Percentiles rank a stretch among this genome's conserved stretches.
phyloP scores from a whole-genome alignment of 345 rosid genomes.

The Sapria himalayana region DNA sequence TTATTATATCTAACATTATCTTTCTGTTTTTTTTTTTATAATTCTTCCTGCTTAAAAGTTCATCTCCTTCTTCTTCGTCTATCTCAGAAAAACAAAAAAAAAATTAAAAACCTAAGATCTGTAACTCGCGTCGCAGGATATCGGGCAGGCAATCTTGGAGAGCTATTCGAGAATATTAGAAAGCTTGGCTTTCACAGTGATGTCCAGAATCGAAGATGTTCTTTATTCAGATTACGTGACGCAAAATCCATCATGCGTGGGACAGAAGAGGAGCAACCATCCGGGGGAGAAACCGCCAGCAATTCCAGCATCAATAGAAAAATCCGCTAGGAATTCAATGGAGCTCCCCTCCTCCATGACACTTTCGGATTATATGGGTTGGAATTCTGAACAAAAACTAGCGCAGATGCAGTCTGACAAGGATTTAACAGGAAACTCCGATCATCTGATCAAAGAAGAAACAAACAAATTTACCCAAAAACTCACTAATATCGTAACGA shows the following conservation, averaged over 20 bases:
- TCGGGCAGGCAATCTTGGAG: slow-evolving; percentile 71
- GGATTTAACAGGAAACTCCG: slow-evolving; percentile 10
- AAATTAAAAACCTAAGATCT: neutral
- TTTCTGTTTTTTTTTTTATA: neutral
- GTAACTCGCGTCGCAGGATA: slow-evolving; percentile 36
- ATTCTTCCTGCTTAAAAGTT: neutral
- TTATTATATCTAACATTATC: too few relatives aligned
- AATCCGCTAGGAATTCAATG: slow-evolving; percentile 10
- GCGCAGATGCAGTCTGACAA: slow-evolving; percentile 18
- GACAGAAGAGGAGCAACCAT: slow-evolving; percentile 14
- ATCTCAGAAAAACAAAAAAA: neutral
- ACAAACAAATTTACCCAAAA: slow-evolving; percentile 20
- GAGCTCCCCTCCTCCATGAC: slow-evolving; percentile 22
- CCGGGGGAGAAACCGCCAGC: slow-evolving; percentile 1
- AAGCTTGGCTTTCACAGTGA: slow-evolving; percentile 76
- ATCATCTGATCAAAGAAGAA: slow-evolving; percentile 16
- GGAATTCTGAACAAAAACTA: slow-evolving; percentile 29
- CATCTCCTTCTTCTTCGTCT: neutral
- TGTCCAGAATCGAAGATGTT: slow-evolving; percentile 86
- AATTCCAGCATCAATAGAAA: slow-evolving; percentile 4
- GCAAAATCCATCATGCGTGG: slow-evolving; percentile 29
- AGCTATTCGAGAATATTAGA: slow-evolving; percentile 84
- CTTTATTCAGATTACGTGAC: slow-evolving; percentile 35
- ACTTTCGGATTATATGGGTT: slow-evolving; percentile 57
- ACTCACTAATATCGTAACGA: slow-evolving; percentile 18